Evolutionary conservation across 345 rosid genomes (phyloP), one percentile per base, ranked within the genome.

Genomic region (Salix purpurea): DNA sequence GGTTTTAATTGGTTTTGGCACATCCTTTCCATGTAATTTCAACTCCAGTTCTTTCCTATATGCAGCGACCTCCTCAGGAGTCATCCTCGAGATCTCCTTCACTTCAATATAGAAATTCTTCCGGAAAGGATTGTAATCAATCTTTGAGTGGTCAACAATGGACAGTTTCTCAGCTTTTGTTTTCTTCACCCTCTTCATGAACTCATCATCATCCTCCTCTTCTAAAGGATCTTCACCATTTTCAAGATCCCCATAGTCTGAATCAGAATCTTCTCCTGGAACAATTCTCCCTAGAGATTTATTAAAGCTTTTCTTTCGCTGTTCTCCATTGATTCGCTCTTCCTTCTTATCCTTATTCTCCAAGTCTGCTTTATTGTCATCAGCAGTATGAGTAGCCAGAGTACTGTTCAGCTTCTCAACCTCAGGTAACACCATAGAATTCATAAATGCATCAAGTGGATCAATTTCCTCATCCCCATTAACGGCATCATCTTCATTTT

Each of bases 101-200:
- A 86, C 98, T 84, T 92, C 98, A 67, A 91, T 93, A 73, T 90
- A 93, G 83, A 96, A 96, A 76, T 91, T 86, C 72, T 96, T 93
- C 74, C 97, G 88, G 75, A 96, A 93, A 26, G 91, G 89, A 74
- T 79, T 70, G 78, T 96, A 96, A 72, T 93, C 93, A 77, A 93
- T 91, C 86, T 95, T 95, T 50, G 98, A 85, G 81, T 95, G 99
- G 73, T 95, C 99, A 32, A 95, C 99, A 74, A 91, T 82, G 67
- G 99, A 84, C 50, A 95, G 80, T 78, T 93, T 95, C 80, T 96
- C 99, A 71, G 82, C 97, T 87, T 96, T 96, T 40, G 98, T 93
- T 89, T 96, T 96, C 91, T 96, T 96, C 75, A 96, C 99, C 84
- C 99, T 89, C 88, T 96, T 96, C 86, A 96, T 96, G 81, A 96